Base-by-base conservation (phyloP, 2,329 filamentous ascomycete species). In the Hymenoscyphus infarciens region DNA sequence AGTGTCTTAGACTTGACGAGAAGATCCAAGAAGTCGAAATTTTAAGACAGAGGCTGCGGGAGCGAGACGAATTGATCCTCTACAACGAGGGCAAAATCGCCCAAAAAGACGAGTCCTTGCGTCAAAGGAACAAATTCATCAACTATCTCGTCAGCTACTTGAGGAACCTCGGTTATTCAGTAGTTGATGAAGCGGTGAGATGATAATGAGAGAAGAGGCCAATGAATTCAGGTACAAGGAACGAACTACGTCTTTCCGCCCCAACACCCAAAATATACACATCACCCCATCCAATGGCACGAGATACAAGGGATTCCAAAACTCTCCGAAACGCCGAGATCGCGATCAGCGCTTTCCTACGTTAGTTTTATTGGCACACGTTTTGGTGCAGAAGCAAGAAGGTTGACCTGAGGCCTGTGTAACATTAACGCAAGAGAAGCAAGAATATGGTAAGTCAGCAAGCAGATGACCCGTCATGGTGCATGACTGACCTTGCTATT, bases 1-100 rank as follows among this genome's bases (percentile, higher is more conserved):
- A 69, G 56, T 22, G 45, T 10, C 6, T 16, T 16, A 38, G 13
- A 38, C 35, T 38, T 15, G 13, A 38, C 13, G 35, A 16, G 35
- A 68, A 68, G 56, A 22, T 58, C 3, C 16, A 61, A 5, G 69
- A 72, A 39, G 64, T 67, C 5, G 69, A 71, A 27, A 3, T 66
- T 4, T 57, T 72, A 5, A 59, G 64, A 19, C 53, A n/a, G 10
- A 57, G 63, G 29, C n/a, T 67, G 19, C 35, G 27, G 4, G 67
- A 70, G 25, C 66, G 38, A 42, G 67, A 70, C 10, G 62, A 67
- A 38, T 16, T 49, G 22, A 49, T 65, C 25, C 62, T 54, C 39
- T 52, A 69, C 16, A 56, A 62, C 7, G 62, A 68, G 16, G 62
- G 59, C 13, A 59, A 65, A 61, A 65, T 70, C 6, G 57, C 38